Base-by-base conservation (phyloP, 169 alveolate genomes). In the Amoebophrya sp. region DNA sequence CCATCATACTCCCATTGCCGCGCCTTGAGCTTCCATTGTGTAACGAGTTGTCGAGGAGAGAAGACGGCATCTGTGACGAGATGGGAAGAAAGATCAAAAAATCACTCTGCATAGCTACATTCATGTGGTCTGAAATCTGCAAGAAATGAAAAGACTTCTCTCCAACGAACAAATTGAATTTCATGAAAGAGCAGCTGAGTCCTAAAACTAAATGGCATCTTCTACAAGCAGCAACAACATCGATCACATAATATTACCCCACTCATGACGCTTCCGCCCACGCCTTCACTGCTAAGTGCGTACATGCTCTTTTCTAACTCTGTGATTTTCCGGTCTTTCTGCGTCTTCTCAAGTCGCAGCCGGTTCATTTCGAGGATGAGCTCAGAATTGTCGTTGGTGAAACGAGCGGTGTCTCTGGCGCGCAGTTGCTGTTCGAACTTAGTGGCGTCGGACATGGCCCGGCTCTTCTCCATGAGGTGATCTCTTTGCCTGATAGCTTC, bases 291-390 rank as follows among this genome's bases (percentile, higher is more conserved):
- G 33, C 33, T 6, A 29, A 65, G n/a, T 12, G 83, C n/a, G 83
- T 65, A 65, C 38, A 65, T 29, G 2, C 36, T 12, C 83, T 65
- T 65, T 18, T 65, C 83, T 26, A 65, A 36, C 3, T 65, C 83
- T 10, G 83, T 65, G 83, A 65, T 65, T 26, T 65, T 65, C 26
- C 83, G 83, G 39, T 65, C 83, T 36, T 29, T 36, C 83, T 65
- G 83, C 83, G 83, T 65, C n/a, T 65, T 65, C 26, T 65, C 83
- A 10, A 65, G 33, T 65, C 83, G 12, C 2, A 65, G 33, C 83
- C 83, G 83, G 33, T 65, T 65, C 83, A 65, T 65, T 36, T 65
- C 83, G 39, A 65, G 83, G 33, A 65, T 65, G 33, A 65, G 83
- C 26, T 65, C 83, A 18, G 36, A 12, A 36, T 65, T 65, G 26